phyloP scores from a whole-genome alignment of 2,329 filamentous ascomycete genomes.

The Torrubiella hemipterigena region DNA sequence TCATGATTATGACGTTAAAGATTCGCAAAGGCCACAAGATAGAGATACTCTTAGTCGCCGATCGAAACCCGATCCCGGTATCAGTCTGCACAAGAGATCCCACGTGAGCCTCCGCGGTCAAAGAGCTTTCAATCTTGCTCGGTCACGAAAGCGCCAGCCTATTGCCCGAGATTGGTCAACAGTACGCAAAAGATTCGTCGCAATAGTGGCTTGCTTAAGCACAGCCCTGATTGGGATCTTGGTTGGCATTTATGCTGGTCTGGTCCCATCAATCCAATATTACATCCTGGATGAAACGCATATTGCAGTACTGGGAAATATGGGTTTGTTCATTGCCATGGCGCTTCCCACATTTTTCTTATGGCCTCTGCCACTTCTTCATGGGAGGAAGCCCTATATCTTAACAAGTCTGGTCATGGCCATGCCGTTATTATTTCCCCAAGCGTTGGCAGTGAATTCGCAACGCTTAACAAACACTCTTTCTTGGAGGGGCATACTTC shows the following conservation, averaged over 20 bases:
- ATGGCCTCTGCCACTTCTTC: conserved; percentile 64
- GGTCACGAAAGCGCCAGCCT: conserved; percentile 46
- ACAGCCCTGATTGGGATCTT: conserved; percentile 60
- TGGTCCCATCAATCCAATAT: conserved; percentile 71
- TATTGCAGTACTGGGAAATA: conserved; percentile 59
- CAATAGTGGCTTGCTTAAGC: conserved; percentile 58
- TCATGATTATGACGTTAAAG: too few species aligned
- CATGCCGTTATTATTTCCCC: conserved; percentile 63
- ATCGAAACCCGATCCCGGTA: conserved; percentile 18
- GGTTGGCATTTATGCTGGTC: conserved; percentile 64
- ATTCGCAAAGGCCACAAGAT: too few species aligned
- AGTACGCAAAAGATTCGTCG: conserved; percentile 55
- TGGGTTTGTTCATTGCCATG: conserved; percentile 58
- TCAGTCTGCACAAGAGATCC: conserved; percentile 36
- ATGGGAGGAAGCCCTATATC: conserved; percentile 70
- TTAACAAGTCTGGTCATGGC: conserved; percentile 54
- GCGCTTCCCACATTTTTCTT: conserved; percentile 57
- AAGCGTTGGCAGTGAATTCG: conserved; percentile 52
- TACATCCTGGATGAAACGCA: conserved; percentile 59
- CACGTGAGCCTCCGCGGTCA: conserved; percentile 41
- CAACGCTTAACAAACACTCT: conserved; percentile 42
- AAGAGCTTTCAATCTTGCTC: conserved; percentile 38
- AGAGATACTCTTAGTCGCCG: too few species aligned
- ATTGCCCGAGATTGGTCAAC: conserved; percentile 63
- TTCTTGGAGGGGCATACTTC: conserved; percentile 46